Evolutionary conservation across 106 monocot genomes (phyloP).

Genomic region (Narthecium ossifragum): DNA sequence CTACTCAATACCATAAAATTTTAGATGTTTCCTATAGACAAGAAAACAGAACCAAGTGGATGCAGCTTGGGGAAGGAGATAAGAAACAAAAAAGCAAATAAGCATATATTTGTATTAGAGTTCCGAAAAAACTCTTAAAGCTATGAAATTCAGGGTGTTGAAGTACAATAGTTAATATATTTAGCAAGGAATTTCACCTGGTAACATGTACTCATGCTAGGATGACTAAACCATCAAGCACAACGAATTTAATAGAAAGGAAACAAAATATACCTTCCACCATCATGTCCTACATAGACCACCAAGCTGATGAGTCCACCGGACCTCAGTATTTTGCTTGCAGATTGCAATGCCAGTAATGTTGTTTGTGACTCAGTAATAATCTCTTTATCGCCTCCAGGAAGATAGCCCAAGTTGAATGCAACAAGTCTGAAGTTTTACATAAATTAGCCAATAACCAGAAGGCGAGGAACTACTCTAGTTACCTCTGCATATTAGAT

Average conservation of each 20-base stretch:
- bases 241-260: background rate
- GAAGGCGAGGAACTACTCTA: background rate
- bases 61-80: no score
- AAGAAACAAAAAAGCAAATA: no score
- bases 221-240: background rate
- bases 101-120: background rate
- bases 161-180: background rate
- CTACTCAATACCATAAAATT: background rate
- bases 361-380: conserved; percentile 65
- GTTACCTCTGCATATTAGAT: background rate
- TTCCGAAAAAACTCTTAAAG: background rate
- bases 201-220: no score
- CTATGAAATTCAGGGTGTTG: background rate
- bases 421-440: conserved; percentile 75
- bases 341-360: conserved; percentile 61
- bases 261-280: conserved; percentile 57
- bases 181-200: no score
- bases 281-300: conserved; percentile 89
- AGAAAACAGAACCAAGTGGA: no score
- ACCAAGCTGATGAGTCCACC: conserved; percentile 82
- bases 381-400: conserved; percentile 79
- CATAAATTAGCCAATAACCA: conserved; percentile 1
- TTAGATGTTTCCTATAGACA: no score
- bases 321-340: conserved; percentile 45
- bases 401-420: conserved; percentile 96